Evolutionary conservation across 495 filamentous ascomycete species (phyloP), one percentile per base, ranked within the genome.

Genomic region (Pyronema domesticum): DNA sequence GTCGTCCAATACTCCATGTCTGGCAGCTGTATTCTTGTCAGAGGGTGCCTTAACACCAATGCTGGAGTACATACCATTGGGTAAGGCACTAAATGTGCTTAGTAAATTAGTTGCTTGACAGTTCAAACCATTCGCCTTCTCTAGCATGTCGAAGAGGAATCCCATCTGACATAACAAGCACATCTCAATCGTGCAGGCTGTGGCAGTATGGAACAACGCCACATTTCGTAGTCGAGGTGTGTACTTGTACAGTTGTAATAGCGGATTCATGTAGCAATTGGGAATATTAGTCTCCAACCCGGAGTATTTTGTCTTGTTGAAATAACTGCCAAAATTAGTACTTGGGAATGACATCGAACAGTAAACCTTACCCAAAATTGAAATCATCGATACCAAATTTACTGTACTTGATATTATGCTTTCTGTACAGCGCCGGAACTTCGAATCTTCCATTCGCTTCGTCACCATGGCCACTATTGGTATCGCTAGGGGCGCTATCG

Each of bases 61-160:
- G 47, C 30, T 52, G 11, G 17, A 6, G 14, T 53, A 40, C 65
- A 43, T 60, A 79, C 79, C 78, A 67, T 85, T 79, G 0, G 83
- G 78, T 51, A 82, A 79, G 58, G 77, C 81, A 63, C 83, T 83
- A 59, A 96, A 81, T 0, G 88, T 83, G 68, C 86, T 91, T 37
- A 95, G 70, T 59, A 99, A 78, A 64, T 99, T 99, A 0, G 89
- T 94, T n/a, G 91, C 91, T 60, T 95, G 91, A 60, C 93, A 96
- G 57, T 88, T 91, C 53, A 85, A 80, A 1, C 89, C 91, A 60
- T 81, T 80, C 6, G 89, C 89, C 63, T 95, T 96, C 59, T 95
- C 85, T 35, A 99, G 73, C 91, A 99, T 99, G 63, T 99, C 91
- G 60, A 95, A 89, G 15, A 99, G 71, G 66, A 89, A 98, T 14